Base-by-base conservation (phyloP, 371 early-diverging fungal genomes). In the Apophysomyces sp. region DNA sequence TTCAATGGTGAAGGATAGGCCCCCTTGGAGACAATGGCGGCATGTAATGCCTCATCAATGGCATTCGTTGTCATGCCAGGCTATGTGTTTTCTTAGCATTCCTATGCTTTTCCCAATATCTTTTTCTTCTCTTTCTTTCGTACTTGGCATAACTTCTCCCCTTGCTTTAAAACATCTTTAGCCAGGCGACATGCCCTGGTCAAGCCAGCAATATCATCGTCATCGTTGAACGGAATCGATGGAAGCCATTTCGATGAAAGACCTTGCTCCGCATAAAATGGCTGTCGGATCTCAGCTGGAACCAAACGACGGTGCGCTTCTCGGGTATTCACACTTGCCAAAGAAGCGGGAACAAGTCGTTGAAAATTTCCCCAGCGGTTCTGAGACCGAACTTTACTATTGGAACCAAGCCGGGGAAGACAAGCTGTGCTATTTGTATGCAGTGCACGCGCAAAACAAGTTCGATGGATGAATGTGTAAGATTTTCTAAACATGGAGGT, bases 1-100 rank as follows among this genome's bases (percentile, higher is more conserved):
- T 90, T 88, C 9, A 95, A 72, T 36, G 96, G 94, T 24, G 93
- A 92, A 4, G 96, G 96, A 57, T 95, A 96, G 3, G 94, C 94
- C 26, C 80, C 77, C 8, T 77, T 70, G 59, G 70, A 75, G 4
- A 94, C 66, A 15, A 90, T 90, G 1, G 85, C 85, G 36, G 87
- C 82, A 58, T 94, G 95, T 11, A 92, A 73, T 2, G 78, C 66
- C 13, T 78, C 66, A 59, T 95, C 94, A 34, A 95, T 93, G 44
- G 84, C 78, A 41, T 87, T 82, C 9, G 94, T 94, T 0, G 90
- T 91, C 2, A 86, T 69, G 15, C 94, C 94, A 4, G 71, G 84
- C 83, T 67, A 71, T 27, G 1, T 78, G 73, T n/a, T 11, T 9
- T 56, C 26, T 28, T 16, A 29, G 26, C n/a, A 24, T 6, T n/a